A percentile compares a stretch with the other conserved stretches of the same genome.
phyloP scores from a whole-genome alignment of 2,329 filamentous ascomycete genomes.

The Aspergillus proliferans region DNA sequence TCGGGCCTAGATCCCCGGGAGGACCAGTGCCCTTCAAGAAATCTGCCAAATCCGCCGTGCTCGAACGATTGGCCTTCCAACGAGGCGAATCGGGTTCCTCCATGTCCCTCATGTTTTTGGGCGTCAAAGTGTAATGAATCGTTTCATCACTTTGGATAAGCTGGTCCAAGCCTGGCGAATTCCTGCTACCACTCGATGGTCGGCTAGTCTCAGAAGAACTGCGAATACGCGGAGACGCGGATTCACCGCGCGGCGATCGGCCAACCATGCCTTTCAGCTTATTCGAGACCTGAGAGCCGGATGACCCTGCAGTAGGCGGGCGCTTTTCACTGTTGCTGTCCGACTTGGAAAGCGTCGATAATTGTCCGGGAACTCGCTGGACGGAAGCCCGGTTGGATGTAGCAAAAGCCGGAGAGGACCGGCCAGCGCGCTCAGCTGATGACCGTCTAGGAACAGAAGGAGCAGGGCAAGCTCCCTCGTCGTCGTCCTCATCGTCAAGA shows the following conservation, averaged over 20 bases:
- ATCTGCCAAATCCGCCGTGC: constrained; percentile 32
- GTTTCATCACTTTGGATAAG: constrained; percentile 77
- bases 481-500: not conserved
- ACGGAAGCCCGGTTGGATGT: constrained; percentile 33
- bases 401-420: too few species aligned
- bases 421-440: not conserved
- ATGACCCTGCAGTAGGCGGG: constrained; percentile 34
- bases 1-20: constrained; percentile 19
- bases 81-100: constrained; percentile 42
- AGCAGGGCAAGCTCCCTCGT: not conserved
- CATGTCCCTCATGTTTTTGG: constrained; percentile 69
- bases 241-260: constrained; percentile 24
- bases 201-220: constrained; percentile 33
- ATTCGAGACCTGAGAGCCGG: constrained; percentile 34
- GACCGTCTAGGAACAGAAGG: not conserved
- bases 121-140: constrained; percentile 74
- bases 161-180: constrained; percentile 61
- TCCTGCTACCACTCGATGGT: constrained; percentile 20
- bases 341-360: constrained; percentile 24
- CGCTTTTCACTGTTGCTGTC: constrained; percentile 35
- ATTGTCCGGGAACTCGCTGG: constrained; percentile 32
- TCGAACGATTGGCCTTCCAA: constrained; percentile 25
- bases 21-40: constrained; percentile 33
- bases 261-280: constrained; percentile 40
- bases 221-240: constrained; percentile 24